Percentiles rank a stretch among this genome's conserved stretches.
Conservation (phyloP, 2,329 filamentous ascomycete genomes). For the Seiridium cupressi region DNA sequence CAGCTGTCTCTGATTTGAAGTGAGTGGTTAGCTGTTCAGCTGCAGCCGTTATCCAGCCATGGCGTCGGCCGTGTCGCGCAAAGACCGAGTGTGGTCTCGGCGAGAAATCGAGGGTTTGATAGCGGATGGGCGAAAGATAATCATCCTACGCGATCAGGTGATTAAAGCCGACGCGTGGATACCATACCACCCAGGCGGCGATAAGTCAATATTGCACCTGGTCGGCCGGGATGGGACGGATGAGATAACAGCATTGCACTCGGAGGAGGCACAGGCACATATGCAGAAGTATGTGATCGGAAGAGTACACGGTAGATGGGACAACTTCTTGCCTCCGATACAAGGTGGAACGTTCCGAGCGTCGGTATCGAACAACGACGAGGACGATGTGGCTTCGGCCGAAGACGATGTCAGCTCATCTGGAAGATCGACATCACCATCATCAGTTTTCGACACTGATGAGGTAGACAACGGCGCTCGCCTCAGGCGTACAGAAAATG, state of each 20-base stretch:
- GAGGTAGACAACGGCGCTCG: conserved; percentile 25
- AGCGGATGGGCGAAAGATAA: conserved; percentile 73
- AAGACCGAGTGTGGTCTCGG: conserved; percentile 36
- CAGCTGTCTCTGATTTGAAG: neutral
- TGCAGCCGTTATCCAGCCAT: neutral
- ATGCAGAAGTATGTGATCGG: conserved; percentile 87
- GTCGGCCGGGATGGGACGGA: conserved; percentile 91
- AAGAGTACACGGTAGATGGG: conserved; percentile 75
- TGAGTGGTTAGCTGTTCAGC: neutral
- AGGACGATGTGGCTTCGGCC: conserved; percentile 31
- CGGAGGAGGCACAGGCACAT: conserved; percentile 66
- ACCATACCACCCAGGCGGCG: conserved; percentile 86
- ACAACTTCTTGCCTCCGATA: conserved; percentile 86
- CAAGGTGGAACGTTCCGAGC: conserved; percentile 78
- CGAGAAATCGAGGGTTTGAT: conserved; percentile 78
- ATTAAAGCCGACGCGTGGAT: conserved; percentile 88
- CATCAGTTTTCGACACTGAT: conserved; percentile 45
- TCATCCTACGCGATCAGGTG: conserved; percentile 79
- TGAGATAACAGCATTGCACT: conserved; percentile 94
- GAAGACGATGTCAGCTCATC: conserved; percentile 17
- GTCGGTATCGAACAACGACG: conserved; percentile 21
- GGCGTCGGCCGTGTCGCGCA: neutral
- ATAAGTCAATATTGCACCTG: conserved; percentile 90
- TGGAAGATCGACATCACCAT: conserved; percentile 28
- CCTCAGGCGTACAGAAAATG: conserved; percentile 20